phyloP scores from a whole-genome alignment of 1,139 yeast genomes.

The Candida pseudocylindracea region DNA sequence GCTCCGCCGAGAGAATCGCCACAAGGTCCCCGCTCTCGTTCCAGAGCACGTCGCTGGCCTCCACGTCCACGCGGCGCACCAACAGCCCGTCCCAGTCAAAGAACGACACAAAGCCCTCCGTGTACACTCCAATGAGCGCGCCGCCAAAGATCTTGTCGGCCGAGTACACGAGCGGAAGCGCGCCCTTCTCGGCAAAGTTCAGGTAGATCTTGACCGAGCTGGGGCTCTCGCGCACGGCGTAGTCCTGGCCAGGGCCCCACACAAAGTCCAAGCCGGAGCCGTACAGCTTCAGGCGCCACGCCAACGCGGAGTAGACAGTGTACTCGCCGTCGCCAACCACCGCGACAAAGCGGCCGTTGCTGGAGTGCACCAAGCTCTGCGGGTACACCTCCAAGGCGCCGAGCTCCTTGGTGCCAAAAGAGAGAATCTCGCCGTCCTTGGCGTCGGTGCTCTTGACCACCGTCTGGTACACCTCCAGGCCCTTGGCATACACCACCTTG shows the following conservation, averaged over 20 bases:
- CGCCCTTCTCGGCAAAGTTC: constrained; percentile 62
- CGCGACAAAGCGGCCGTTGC: constrained; percentile 92
- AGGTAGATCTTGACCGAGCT: constrained; percentile 50
- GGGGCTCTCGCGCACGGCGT: constrained; percentile 58
- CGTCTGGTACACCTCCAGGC: constrained; percentile 73
- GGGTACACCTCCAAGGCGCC: constrained; percentile 91
- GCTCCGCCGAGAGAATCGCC: constrained; percentile 45
- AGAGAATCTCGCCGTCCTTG: constrained; percentile 63
- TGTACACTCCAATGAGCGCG: constrained; percentile 59
- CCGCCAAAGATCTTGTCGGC: constrained; percentile 80
- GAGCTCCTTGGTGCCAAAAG: constrained; percentile 65
- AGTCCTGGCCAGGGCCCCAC: constrained; percentile 70
- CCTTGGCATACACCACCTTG: constrained; percentile 77
- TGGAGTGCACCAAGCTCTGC: constrained; percentile 69
- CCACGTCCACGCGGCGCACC: constrained; percentile 72
- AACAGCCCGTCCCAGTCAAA: constrained; percentile 88
- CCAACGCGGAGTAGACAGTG: constrained; percentile 86
- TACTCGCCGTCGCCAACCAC: constrained; percentile 98
- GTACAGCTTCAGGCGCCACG: constrained; percentile 92
- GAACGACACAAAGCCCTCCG: constrained; percentile 64
- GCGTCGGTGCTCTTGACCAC: constrained; percentile 49
- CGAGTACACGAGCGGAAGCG: constrained; percentile 44
- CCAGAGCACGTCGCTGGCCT: constrained; percentile 72
- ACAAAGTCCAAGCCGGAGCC: constrained; percentile 83
- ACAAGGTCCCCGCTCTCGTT: constrained; percentile 83